Percentiles rank a stretch among this genome's conserved stretches.
These are phyloP conservation scores for Aureoboletus auriporus DNA, from an alignment of 768 basidiomycete genomes.

Conservation along the genomic window DNA sequence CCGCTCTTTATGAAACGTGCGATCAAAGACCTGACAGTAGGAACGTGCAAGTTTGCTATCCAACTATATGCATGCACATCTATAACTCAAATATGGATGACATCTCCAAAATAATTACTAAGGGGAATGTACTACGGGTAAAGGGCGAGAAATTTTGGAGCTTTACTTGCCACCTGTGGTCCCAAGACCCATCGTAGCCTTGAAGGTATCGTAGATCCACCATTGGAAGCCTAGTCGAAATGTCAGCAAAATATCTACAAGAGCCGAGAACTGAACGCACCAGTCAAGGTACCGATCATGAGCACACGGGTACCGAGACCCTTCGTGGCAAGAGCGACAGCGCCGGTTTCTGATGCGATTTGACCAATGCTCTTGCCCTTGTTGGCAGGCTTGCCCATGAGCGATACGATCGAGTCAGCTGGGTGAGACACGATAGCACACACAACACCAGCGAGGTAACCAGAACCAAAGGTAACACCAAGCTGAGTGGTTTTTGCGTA, in stretches of 20 bases:
- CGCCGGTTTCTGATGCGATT: slow-evolving; percentile 70
- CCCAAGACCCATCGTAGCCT: slow-evolving; percentile 77
- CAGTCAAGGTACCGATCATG: slow-evolving; percentile 69
- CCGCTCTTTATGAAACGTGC: too few species aligned
- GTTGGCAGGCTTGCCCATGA: slow-evolving; percentile 86
- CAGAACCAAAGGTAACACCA: slow-evolving; percentile 83
- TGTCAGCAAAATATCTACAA: background rate
- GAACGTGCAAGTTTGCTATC: too few species aligned
- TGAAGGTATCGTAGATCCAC: slow-evolving; percentile 93
- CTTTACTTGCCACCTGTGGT: slow-evolving; percentile 85
- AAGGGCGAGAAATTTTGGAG: background rate
- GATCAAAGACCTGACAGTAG: too few species aligned
- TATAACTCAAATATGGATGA: too few species aligned
- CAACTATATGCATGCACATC: too few species aligned
- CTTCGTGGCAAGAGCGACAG: slow-evolving; percentile 66
- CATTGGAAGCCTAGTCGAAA: slow-evolving; percentile 71
- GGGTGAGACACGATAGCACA: slow-evolving; percentile 97
- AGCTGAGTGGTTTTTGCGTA: slow-evolving; percentile 85
- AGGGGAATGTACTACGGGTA: background rate
- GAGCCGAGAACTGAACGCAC: slow-evolving; percentile 19
- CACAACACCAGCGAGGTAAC: slow-evolving; percentile 93
- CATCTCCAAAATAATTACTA: too few species aligned
- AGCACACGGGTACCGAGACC: slow-evolving; percentile 84
- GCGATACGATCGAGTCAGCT: slow-evolving; percentile 89
- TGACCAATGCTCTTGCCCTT: slow-evolving; percentile 73